Base-by-base conservation (phyloP, 2,329 filamentous ascomycete genomes). In the Diaporthe capsici region DNA sequence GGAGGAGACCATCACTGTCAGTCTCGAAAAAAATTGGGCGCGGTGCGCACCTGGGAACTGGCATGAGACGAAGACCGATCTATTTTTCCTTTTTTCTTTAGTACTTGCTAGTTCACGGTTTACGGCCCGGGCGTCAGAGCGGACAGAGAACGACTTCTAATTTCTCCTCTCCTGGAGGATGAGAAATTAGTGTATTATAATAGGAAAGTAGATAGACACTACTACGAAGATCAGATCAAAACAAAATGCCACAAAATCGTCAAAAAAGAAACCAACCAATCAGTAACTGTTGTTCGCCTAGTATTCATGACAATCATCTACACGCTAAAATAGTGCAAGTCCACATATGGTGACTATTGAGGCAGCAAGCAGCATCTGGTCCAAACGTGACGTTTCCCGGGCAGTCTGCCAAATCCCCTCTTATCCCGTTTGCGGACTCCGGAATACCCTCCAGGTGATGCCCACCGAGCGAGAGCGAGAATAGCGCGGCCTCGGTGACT, bases 111-210 rank as follows among this genome's bases (percentile, higher is more conserved):
- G 65, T 68, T 53, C 47, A 68, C 44, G 65, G 65, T 70, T 55
- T 31, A 70, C 49, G 65, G 65, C n/a, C 65, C 47, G 49, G 65
- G 65, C 49, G 65, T 70, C 65, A 55, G 65, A 70, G 49, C 65
- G 65, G 42, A 42, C 65, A 39, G n/a, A 42, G 34, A 55, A 28
- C 65, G 49, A 55, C 20, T 55, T 55, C 34, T 70, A 39, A 53
- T 39, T 55, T 70, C 65, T 25, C n/a, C n/a, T 53, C 8, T 25
- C 49, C 49, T 31, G 5, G n/a, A 55, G 49, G 47, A 70, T 47
- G 3, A 28, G 65, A 42, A n/a, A 28, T 55, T 51, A 42, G 49
- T 70, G 65, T 70, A 70, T 25, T 70, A 55, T 55, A 53, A 55
- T 55, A 2, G 31, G 65, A 42, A 42, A 70, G 49, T 55, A 70